Base-by-base conservation (phyloP, 2,329 filamentous ascomycete genomes). In the Dichotomopilus funicola region DNA sequence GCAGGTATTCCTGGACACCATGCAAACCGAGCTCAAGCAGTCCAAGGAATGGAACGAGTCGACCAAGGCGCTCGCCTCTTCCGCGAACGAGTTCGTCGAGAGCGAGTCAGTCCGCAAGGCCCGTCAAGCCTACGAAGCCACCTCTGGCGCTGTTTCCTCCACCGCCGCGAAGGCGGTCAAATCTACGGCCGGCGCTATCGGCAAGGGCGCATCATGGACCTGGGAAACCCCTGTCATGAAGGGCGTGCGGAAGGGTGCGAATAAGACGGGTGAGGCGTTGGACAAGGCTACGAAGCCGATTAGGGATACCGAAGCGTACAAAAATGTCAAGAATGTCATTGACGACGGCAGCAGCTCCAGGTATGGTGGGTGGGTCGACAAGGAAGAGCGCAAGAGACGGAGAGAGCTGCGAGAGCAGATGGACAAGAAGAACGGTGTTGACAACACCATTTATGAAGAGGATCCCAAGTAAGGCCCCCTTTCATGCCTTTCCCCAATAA, bases 1-100 rank as follows among this genome's bases (percentile, higher is more conserved):
- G 91, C 90, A 97, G 71, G 94, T 99, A 36, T 99, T 99, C 76
- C 89, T 89, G 67, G 94, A 99, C 69, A 99, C 94, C n/a, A 83
- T 99, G 73, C 84, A 89, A 71, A 81, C 79, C 55, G 94, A 99
- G 73, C 95, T 99, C 75, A 91, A 96, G 72, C 88, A 90, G 51
- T 97, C 91, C 12, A 96, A 97, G 70, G 94, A 99, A 71, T 99
- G 94, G 94, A 96, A 99, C 68, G 94, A 99, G 69, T 95, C 90
- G 44, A 99, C 92, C 43, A 97, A 99, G 76, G 89, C 94, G 62
- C 81, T 99, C 43, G 88, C 89, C 13, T 89, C 89, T 49, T 89
- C 88, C 5, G 90, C 92, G 13, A 87, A 96, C 68, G 86, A 96
- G 66, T 94, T 99, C 68, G 86, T 86, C 36, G 92, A 97, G 74